Percentiles rank a stretch among this genome's conserved stretches.
Evolutionary conservation across 1,284 basidiomycete genomes (phyloP).

Genomic region (Hemileia vastatrix): DNA sequence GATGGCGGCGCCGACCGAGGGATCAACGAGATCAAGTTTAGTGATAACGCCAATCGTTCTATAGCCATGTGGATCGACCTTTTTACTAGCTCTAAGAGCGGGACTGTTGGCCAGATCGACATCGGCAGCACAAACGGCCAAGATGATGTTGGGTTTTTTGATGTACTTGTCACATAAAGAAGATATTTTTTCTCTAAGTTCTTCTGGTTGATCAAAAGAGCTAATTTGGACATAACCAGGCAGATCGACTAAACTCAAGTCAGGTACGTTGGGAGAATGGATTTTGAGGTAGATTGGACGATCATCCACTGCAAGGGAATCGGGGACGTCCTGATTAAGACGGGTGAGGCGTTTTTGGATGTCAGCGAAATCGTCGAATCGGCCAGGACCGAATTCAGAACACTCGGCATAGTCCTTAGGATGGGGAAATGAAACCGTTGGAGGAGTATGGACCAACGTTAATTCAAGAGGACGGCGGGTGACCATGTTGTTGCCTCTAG

Average conservation of each 20-base stretch:
- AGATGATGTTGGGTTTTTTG: slow-evolving; percentile 90
- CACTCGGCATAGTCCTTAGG: slow-evolving; percentile 86
- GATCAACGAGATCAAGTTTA: slow-evolving; percentile 93
- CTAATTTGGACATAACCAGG: slow-evolving; percentile 95
- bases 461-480: slow-evolving; percentile 95
- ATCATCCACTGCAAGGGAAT: slow-evolving; percentile 79
- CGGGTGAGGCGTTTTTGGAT: slow-evolving; percentile 90
- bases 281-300: slow-evolving; percentile 94
- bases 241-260: slow-evolving; percentile 91
- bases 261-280: slow-evolving; percentile 88
- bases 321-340: slow-evolving; percentile 84
- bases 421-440: slow-evolving; percentile 50
- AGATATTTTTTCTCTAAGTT: slow-evolving; percentile 84
- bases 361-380: slow-evolving; percentile 74
- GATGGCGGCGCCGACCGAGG: slow-evolving; percentile 70
- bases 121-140: slow-evolving; percentile 95
- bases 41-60: slow-evolving; percentile 96
- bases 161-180: slow-evolving; percentile 91
- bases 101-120: slow-evolving; percentile 98
- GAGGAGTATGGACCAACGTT: slow-evolving; percentile 83
- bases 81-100: slow-evolving; percentile 79
- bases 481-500: slow-evolving; percentile 97
- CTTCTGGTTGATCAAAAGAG: slow-evolving; percentile 90
- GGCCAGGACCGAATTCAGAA: slow-evolving; percentile 74
- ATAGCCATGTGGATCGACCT: slow-evolving; percentile 85